Conservation (phyloP, 2,329 filamentous ascomycete species). For the Fusarium penzigii region DNA sequence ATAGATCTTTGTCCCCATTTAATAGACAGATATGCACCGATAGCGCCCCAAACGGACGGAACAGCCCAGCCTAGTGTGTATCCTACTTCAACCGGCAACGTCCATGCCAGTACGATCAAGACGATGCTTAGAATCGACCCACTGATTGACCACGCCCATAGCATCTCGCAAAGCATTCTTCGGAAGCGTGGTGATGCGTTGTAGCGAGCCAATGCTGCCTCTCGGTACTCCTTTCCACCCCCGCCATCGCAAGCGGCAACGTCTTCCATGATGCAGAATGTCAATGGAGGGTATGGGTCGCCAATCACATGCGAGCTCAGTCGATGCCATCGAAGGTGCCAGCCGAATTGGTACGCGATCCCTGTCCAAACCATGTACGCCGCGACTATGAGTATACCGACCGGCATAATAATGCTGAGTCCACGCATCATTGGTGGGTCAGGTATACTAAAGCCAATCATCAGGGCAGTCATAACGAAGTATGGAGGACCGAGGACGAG, state of each 20-base stretch:
- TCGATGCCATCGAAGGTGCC: slow-evolving; percentile 9
- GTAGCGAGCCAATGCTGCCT: slow-evolving; percentile 12
- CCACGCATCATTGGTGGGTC: slow-evolving; percentile 17
- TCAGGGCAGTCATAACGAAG: slow-evolving; percentile 19
- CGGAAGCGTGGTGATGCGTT: slow-evolving; percentile 15
- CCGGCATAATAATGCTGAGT: slow-evolving; percentile 19
- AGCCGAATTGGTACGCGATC: slow-evolving; percentile 8
- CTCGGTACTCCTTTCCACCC: slow-evolving; percentile 10
- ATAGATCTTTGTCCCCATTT: slow-evolving; percentile 19
- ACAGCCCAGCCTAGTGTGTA: slow-evolving; percentile 13
- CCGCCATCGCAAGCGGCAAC: slow-evolving; percentile 16
- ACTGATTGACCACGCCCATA: slow-evolving; percentile 11
- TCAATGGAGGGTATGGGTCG: slow-evolving; percentile 8
- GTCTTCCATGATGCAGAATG: slow-evolving; percentile 17
- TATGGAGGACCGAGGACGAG: slow-evolving; percentile 13
- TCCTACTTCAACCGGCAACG: slow-evolving; percentile 7
- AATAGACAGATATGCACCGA: slow-evolving; percentile 13
- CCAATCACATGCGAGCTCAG: slow-evolving; percentile 13
- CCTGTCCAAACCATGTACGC: slow-evolving; percentile 20
- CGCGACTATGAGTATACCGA: slow-evolving; percentile 17
- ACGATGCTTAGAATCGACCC: slow-evolving; percentile 4
- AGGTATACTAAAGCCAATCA: slow-evolving; percentile 19
- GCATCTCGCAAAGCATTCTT: slow-evolving; percentile 14
- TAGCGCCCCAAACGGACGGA: slow-evolving; percentile 12
- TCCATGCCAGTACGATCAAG: slow-evolving; percentile 11